Percentiles rank a stretch among this genome's conserved stretches.
These are phyloP conservation scores for Schoenoplectus tabernaemontani DNA, from an alignment of 202 grass and related monocot species.

Conservation along the genomic window DNA sequence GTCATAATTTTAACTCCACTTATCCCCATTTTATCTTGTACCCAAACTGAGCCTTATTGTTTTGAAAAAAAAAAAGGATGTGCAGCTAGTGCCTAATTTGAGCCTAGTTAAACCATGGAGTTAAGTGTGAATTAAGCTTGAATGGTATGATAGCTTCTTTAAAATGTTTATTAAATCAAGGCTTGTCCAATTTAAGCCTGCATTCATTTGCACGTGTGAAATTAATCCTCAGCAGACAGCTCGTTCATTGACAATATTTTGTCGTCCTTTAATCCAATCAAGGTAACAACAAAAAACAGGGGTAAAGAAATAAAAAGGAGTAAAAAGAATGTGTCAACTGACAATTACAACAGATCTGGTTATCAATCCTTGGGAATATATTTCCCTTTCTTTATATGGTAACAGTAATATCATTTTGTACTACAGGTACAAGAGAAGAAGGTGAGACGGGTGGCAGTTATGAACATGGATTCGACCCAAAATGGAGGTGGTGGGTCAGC, in stretches of 20 bases:
- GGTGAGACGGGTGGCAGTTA: constrained; percentile 58
- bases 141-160: not conserved
- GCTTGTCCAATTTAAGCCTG: not conserved
- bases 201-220: not conserved
- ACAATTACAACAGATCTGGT: not conserved
- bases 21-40: too few relatives aligned
- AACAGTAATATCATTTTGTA: not conserved
- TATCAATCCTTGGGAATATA: not conserved
- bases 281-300: constrained; percentile 15
- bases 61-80: not conserved
- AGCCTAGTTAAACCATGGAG: not conserved
- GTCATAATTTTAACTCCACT: too few relatives aligned
- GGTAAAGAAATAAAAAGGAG: not conserved
- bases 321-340: not conserved
- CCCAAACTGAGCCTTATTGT: too few relatives aligned
- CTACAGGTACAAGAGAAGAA: constrained; percentile 95
- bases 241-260: not conserved
- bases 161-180: not conserved
- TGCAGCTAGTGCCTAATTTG: not conserved
- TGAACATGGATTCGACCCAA: constrained; percentile 67
- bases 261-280: not conserved
- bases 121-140: not conserved
- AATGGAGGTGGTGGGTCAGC: constrained; percentile 31
- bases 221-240: not conserved
- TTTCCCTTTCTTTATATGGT: not conserved